Conservation (phyloP, 148 eudicot genomes). For the Camellia sinensis region DNA sequence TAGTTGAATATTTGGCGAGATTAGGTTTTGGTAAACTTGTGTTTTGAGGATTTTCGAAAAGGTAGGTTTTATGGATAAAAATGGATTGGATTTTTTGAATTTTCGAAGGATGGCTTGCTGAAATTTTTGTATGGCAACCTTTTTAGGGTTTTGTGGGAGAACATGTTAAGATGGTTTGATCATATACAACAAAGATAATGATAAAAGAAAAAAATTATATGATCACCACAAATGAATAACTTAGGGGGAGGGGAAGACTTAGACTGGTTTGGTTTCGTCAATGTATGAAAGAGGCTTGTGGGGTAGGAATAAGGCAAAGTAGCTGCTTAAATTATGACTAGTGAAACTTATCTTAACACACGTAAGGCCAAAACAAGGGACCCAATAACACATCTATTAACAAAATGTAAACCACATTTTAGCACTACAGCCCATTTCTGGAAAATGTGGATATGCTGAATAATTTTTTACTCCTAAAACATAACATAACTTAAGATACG, state of each 20-base stretch:
- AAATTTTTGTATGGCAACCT: neutral
- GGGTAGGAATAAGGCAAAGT: neutral
- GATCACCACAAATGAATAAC: too few species aligned
- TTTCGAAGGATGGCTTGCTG: neutral
- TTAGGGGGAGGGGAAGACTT: too few species aligned
- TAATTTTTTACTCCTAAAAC: neutral
- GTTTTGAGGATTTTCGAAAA: neutral
- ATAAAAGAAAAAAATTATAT: too few species aligned
- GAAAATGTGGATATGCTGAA: neutral
- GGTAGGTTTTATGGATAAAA: neutral
- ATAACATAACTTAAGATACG: neutral
- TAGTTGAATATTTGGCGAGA: conserved; percentile 4
- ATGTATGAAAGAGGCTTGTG: neutral
- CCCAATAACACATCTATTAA: neutral
- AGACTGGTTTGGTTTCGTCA: too few species aligned
- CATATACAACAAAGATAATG: too few species aligned
- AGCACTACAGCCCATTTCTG: neutral
- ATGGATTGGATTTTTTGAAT: neutral
- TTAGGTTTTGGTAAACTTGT: neutral
- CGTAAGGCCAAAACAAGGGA: neutral
- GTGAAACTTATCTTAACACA: neutral
- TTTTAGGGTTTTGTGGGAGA: neutral
- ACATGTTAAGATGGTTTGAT: too few species aligned
- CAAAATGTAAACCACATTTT: neutral
- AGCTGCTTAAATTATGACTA: neutral